Conservation (phyloP, 345 rosid species). For the Salix udensis region DNA sequence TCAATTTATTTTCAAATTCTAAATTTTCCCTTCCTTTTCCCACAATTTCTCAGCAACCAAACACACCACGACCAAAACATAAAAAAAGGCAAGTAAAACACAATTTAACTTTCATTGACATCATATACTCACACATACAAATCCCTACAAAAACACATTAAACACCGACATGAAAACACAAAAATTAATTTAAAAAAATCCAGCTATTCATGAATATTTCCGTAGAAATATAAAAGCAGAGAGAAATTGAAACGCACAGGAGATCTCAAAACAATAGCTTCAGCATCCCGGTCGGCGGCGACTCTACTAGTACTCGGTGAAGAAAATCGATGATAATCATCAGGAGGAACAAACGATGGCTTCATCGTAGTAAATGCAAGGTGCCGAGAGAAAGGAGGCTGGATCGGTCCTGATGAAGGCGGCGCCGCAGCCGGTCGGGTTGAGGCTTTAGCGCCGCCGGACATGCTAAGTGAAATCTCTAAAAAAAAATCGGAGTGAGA, state of each 20-base stretch:
- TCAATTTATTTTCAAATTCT: background rate
- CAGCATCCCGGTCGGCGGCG: constrained; percentile 53
- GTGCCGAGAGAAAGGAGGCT: constrained; percentile 72
- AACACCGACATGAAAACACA: constrained; percentile 5
- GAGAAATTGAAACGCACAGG: constrained; percentile 49
- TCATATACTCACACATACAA: background rate
- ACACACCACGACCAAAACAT: background rate
- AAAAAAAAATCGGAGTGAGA: background rate
- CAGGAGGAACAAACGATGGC: constrained; percentile 65
- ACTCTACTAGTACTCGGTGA: constrained; percentile 19
- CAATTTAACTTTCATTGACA: background rate
- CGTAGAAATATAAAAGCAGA: background rate
- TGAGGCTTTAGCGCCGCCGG: constrained; percentile 52
- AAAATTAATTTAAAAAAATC: constrained; percentile 11
- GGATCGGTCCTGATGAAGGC: constrained; percentile 34
- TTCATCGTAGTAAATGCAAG: constrained; percentile 65
- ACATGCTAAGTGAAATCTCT: constrained; percentile 27
- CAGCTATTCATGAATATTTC: background rate
- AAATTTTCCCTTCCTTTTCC: background rate
- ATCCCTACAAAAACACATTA: background rate
- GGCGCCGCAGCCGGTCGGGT: constrained; percentile 25
- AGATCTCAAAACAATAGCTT: constrained; percentile 63
- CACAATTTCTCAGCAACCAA: constrained; percentile 4
- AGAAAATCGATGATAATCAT: constrained; percentile 66
- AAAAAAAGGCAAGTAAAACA: background rate